A percentile compares a stretch with the other conserved stretches of the same genome.
phyloP scores from a whole-genome alignment of 2,329 filamentous ascomycete species.

The Massarina eburnea region DNA sequence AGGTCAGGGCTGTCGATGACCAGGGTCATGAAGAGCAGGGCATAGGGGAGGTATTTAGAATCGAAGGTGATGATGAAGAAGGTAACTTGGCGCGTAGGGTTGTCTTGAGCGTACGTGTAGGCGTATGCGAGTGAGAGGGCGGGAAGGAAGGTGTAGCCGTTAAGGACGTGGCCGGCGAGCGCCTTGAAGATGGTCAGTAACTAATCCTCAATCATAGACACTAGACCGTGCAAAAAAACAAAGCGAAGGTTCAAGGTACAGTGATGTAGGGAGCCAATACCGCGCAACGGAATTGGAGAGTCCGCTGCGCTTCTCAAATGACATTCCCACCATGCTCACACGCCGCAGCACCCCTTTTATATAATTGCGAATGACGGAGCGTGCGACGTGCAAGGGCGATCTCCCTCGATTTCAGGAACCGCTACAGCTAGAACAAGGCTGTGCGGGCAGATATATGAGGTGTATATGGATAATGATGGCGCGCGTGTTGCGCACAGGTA shows the following conservation, averaged over 20 bases:
- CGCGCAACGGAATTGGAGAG: conserved; percentile 56
- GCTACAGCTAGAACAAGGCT: conserved; percentile 53
- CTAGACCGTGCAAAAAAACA: conserved; percentile 6
- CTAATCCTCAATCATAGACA: conserved; percentile 8
- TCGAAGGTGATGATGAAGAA: conserved; percentile 86
- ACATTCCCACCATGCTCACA: conserved; percentile 55
- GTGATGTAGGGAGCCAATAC: conserved; percentile 68
- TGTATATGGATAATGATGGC: conserved; percentile 37
- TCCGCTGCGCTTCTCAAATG: conserved; percentile 57
- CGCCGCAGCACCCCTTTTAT: conserved; percentile 47
- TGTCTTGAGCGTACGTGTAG: conserved; percentile 86
- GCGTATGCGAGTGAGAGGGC: conserved; percentile 75
- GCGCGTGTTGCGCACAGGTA: conserved; percentile 17
- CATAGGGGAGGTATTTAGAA: conserved; percentile 77
- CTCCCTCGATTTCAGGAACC: conserved; percentile 59
- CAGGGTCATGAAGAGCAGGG: conserved; percentile 74
- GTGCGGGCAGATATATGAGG: conserved; percentile 64
- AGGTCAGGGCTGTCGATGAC: conserved; percentile 63
- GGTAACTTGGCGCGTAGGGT: conserved; percentile 71
- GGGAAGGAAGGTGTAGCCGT: conserved; percentile 54
- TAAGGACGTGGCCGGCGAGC: conserved; percentile 56
- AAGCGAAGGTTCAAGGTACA: conserved; percentile 10
- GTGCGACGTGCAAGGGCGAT: conserved; percentile 54
- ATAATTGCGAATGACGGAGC: conserved; percentile 56
- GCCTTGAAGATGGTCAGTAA: conserved; percentile 47